Base-by-base conservation (phyloP, 352 stramenopile species). In the Aphanomyces astaci region DNA sequence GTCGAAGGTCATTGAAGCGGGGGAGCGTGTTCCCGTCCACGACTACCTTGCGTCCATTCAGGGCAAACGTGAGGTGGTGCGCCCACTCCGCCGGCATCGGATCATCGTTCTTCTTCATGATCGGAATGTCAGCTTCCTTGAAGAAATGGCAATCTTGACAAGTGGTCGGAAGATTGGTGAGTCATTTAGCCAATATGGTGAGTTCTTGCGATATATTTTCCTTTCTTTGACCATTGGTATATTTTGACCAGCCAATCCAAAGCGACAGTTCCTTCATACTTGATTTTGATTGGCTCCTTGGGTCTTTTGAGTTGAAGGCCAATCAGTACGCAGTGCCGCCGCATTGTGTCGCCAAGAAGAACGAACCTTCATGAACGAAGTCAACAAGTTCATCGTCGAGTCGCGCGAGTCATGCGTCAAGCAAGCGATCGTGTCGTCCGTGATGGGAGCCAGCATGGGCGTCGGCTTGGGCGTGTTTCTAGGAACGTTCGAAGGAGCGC, bases 401-500 rank as follows among this genome's bases (percentile, higher is more conserved):
- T 90, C 87, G 45, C 77, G 81, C 11, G 87, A 95, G 67, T 84
- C 81, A 56, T 95, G 87, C 69, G 83, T 83, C 71, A 94, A 95
- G 76, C 87, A 90, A 60, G 90, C 85, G 62, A 80, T 92, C 17
- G 75, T 95, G 15, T 82, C 87, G 19, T 83, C 80, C 3, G 78
- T 90, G 39, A 79, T 77, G 54, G 87, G 87, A 40, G 83, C 76
- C 15, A 70, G 64, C 63, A 93, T 95, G 85, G 87, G 87, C 63
- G 77, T 95, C 19, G 85, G 87, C 1, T 71, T 95, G 33, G 87
- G 87, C 71, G 88, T 82, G 45, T 95, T 95, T 66, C 79, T 95
- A 11, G 87, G 87, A 72, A 95, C 87, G 43, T 94, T 95, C 46
- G 87, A 95, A 65, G 87, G 85, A 28, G 87, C 87, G 24, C 87